These are phyloP conservation scores for Martensiomyces pterosporus DNA, from an alignment of 192 early-diverging fungal genomes.

Conservation along the genomic window DNA sequence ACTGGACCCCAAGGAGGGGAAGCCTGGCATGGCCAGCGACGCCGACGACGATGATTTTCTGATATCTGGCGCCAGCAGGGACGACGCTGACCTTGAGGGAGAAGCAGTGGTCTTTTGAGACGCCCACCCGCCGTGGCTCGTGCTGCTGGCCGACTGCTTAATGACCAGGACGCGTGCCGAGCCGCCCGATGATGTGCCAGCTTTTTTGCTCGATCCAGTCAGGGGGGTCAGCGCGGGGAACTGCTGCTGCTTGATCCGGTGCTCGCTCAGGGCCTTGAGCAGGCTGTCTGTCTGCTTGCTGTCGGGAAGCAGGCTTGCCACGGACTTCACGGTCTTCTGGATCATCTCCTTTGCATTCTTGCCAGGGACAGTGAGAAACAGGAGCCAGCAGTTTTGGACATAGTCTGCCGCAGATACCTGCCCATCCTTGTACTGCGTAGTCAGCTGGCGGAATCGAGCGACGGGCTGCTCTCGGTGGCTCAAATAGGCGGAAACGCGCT, in stretches of 20 bases:
- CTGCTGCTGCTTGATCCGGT: constrained; percentile 46
- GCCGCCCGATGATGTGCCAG: constrained; percentile 1
- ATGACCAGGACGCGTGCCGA: constrained; percentile 29
- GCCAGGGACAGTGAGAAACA: constrained; percentile 43
- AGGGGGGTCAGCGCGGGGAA: constrained; percentile 41
- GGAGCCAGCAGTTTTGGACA: constrained; percentile 41
- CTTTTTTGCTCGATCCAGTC: constrained; percentile 3
- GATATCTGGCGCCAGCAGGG: not conserved
- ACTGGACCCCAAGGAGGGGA: constrained; percentile 26
- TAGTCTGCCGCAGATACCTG: constrained; percentile 28
- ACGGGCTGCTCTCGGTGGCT: constrained; percentile 48
- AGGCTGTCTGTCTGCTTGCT: constrained; percentile 10
- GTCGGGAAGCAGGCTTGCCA: constrained; percentile 27
- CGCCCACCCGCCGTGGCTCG: constrained; percentile 4
- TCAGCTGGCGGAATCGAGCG: constrained; percentile 39
- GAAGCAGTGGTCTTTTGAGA: not conserved
- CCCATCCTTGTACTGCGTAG: constrained; percentile 30
- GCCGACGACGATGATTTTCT: not conserved
- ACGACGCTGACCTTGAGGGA: not conserved
- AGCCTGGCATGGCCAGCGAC: constrained; percentile 5
- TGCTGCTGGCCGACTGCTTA: constrained; percentile 9
- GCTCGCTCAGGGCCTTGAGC: constrained; percentile 20
- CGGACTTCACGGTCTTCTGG: constrained; percentile 34
- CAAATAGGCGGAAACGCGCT: constrained; percentile 41
- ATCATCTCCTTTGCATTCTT: constrained; percentile 49